phyloP scores from a whole-genome alignment of 495 filamentous ascomycete species.

The Lindgomyces ingoldianus region DNA sequence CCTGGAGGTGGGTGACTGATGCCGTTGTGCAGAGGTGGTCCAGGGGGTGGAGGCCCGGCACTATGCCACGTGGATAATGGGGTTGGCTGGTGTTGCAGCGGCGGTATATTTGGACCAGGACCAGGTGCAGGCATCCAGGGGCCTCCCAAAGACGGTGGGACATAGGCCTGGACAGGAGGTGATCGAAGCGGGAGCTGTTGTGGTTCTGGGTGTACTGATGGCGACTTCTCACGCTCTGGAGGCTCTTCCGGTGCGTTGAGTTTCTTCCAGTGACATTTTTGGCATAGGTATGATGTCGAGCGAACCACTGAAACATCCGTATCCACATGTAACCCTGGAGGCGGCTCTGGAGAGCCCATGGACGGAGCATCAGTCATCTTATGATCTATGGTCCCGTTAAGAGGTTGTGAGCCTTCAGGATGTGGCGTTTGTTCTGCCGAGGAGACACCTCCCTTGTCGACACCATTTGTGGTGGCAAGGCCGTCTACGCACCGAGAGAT shows the following conservation, averaged over 20 bases:
- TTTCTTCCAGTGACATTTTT: conserved; percentile 45
- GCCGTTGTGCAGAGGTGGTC: conserved; percentile 27
- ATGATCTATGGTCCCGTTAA: conserved; percentile 27
- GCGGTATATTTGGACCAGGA: neutral
- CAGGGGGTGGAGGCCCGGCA: conserved; percentile 11
- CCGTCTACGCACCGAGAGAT: conserved; percentile 17
- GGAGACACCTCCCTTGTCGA: neutral
- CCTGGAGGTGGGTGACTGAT: conserved; percentile 24
- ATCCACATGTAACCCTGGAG: conserved; percentile 2
- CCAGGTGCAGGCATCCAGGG: conserved; percentile 2
- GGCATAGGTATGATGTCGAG: conserved; percentile 36
- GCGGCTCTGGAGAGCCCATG: neutral
- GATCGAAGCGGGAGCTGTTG: conserved; percentile 33
- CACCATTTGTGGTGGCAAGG: conserved; percentile 14
- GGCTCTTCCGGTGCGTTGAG: conserved; percentile 32
- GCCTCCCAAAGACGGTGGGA: conserved; percentile 18
- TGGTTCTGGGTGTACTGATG: conserved; percentile 18
- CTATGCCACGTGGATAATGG: conserved; percentile 26
- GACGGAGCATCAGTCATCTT: conserved; percentile 19
- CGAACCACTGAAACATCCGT: conserved; percentile 20
- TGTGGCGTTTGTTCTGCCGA: conserved; percentile 4
- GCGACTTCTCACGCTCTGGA: conserved; percentile 19
- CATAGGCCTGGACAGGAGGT: conserved; percentile 24
- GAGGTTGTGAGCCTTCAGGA: neutral
- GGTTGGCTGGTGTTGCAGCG: conserved; percentile 23